A percentile compares a stretch with the other conserved stretches of the same genome.
Evolutionary conservation across 805 yeast genomes (phyloP).

Genomic region (Teunomyces cretensis): DNA sequence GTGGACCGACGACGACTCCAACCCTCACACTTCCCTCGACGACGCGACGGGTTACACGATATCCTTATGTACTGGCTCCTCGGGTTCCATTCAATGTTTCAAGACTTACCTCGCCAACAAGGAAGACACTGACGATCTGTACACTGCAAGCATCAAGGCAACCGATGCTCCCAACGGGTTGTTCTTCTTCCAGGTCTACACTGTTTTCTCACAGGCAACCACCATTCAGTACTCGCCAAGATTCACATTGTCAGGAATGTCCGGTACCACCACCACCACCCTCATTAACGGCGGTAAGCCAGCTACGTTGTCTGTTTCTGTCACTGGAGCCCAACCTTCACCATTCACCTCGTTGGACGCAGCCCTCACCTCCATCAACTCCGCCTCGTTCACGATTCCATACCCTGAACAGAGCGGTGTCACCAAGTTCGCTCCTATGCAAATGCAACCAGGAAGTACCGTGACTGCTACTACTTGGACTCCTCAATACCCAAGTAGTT

Average conservation of each 20-base stretch:
- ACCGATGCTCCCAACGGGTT: conserved; percentile 58
- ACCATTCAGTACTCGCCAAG: conserved; percentile 65
- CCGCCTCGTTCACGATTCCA: conserved; percentile 61
- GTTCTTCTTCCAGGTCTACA: conserved; percentile 70
- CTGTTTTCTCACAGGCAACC: conserved; percentile 40
- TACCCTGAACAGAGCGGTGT: conserved; percentile 78
- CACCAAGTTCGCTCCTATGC: conserved; percentile 90
- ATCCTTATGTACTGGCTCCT: conserved; percentile 68
- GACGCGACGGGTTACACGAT: conserved; percentile 50
- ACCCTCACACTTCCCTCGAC: conserved; percentile 41
- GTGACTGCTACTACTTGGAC: conserved; percentile 70
- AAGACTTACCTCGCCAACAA: conserved; percentile 22
- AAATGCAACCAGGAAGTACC: conserved; percentile 73
- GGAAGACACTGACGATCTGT: conserved; percentile 22
- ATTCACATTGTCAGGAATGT: conserved; percentile 68
- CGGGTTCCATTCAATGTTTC: conserved; percentile 45
- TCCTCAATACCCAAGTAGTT: conserved; percentile 64
- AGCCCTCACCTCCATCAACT: conserved; percentile 21
- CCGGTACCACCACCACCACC: conserved; percentile 50
- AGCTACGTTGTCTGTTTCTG: conserved; percentile 22
- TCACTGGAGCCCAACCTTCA: conserved; percentile 42
- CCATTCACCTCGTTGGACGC: conserved; percentile 38
- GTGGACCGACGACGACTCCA: conserved; percentile 55
- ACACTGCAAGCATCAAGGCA: conserved; percentile 45
- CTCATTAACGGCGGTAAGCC: conserved; percentile 7